phyloP scores from a whole-genome alignment of 257 asterid genomes.

The Solanum piurae region DNA sequence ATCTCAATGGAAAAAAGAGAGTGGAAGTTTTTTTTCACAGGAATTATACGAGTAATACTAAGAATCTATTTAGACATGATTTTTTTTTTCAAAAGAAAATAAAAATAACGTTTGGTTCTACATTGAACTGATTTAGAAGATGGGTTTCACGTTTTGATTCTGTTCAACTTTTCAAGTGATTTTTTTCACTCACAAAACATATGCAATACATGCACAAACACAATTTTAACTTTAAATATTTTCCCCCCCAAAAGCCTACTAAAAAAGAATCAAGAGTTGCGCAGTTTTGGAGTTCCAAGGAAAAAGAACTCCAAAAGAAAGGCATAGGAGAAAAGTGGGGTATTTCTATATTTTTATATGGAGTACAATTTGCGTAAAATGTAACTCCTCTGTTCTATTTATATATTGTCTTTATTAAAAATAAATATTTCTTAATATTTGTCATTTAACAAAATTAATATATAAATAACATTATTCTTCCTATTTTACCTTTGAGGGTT shows the following conservation, averaged over 20 bases:
- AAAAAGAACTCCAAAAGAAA: background rate
- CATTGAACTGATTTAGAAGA: background rate
- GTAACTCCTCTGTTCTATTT: no score
- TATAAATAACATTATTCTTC: no score
- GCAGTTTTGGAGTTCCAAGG: background rate
- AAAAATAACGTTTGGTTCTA: background rate
- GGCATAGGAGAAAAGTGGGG: background rate
- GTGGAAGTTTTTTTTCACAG: background rate
- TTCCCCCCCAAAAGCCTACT: background rate
- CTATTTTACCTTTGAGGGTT: no score
- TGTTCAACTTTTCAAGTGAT: background rate
- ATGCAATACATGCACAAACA: background rate
- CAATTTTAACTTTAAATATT: no score
- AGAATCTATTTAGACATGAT: background rate
- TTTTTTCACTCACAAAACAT: background rate
- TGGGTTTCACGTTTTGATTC: background rate
- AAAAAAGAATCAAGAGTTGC: background rate
- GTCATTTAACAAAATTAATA: no score
- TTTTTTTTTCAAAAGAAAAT: background rate
- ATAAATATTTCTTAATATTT: no score
- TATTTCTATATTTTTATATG: background rate
- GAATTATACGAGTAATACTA: background rate
- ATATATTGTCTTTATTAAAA: no score
- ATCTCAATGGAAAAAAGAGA: background rate
- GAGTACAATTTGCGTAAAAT: background rate